A percentile compares a stretch with the other conserved stretches of the same genome.
phyloP scores from a whole-genome alignment of 345 rosid genomes.

The Angophora floribunda region DNA sequence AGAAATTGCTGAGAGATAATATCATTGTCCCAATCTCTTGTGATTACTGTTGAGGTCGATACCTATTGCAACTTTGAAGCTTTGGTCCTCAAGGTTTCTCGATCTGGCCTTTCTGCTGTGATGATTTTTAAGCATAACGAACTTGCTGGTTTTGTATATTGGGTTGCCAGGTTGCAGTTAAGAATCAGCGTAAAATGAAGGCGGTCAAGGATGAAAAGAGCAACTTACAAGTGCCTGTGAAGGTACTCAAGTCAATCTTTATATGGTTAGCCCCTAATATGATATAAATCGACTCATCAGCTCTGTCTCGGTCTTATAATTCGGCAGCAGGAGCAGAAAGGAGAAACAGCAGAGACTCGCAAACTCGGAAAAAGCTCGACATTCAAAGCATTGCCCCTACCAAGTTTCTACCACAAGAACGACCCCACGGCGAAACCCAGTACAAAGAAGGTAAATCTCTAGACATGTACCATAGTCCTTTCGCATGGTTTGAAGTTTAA shows the following conservation, averaged over 20 bases:
- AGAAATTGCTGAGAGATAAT: background rate
- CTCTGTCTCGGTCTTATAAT: background rate
- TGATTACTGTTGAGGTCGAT: background rate
- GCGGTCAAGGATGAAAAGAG: background rate
- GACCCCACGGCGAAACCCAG: background rate
- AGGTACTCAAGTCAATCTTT: background rate
- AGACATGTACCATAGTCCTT: background rate
- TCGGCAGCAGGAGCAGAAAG: background rate
- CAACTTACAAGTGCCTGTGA: background rate
- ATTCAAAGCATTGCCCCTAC: slow-evolving; percentile 24
- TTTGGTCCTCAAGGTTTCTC: background rate
- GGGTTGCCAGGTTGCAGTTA: background rate
- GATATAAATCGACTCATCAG: background rate
- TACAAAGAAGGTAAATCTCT: background rate
- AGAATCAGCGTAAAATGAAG: background rate
- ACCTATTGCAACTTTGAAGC: background rate
- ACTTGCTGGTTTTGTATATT: background rate
- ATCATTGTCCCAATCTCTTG: background rate
- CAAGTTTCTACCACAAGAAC: slow-evolving; percentile 14
- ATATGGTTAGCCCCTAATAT: background rate
- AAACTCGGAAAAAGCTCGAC: slow-evolving; percentile 6
- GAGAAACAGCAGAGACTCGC: background rate
- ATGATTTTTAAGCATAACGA: background rate
- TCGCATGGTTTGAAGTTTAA: background rate
- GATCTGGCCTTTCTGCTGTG: background rate